Conservation (phyloP, 495 filamentous ascomycete species). For the Pseudotulostoma volvatum region DNA sequence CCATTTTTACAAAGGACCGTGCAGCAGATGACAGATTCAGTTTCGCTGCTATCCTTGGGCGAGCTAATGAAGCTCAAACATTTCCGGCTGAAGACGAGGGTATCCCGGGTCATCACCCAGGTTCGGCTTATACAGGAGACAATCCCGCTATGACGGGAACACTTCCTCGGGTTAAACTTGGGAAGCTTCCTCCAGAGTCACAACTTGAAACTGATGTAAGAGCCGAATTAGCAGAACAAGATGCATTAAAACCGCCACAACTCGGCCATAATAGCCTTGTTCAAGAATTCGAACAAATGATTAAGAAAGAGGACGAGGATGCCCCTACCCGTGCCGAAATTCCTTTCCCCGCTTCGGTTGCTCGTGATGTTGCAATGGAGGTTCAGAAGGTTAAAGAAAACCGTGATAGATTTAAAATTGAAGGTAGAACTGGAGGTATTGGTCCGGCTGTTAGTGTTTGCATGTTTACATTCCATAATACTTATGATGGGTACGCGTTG, state of each 20-base stretch:
- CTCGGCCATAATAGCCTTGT: slow-evolving; percentile 48
- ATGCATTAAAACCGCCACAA: slow-evolving; percentile 48
- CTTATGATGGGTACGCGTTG: slow-evolving; percentile 56
- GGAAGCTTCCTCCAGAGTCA: slow-evolving; percentile 61
- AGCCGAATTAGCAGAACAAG: slow-evolving; percentile 67
- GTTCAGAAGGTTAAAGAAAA: slow-evolving; percentile 90
- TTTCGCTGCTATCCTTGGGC: slow-evolving; percentile 65
- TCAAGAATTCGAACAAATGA: slow-evolving; percentile 66
- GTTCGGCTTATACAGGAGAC: slow-evolving; percentile 59
- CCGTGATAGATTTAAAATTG: slow-evolving; percentile 73
- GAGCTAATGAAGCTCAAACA: slow-evolving; percentile 42
- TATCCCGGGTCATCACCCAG: slow-evolving; percentile 79
- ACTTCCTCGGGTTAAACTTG: slow-evolving; percentile 51
- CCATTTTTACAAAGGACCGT: slow-evolving; percentile 56
- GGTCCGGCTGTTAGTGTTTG: slow-evolving; percentile 68
- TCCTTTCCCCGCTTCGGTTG: slow-evolving; percentile 69
- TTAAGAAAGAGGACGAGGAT: slow-evolving; percentile 86
- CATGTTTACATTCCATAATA: slow-evolving; percentile 98
- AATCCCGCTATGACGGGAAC: slow-evolving; percentile 37
- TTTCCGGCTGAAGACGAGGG: slow-evolving; percentile 75
- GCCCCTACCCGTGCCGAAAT: slow-evolving; percentile 58
- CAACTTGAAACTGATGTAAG: slow-evolving; percentile 66
- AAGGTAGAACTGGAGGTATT: slow-evolving; percentile 60
- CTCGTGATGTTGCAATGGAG: slow-evolving; percentile 81
- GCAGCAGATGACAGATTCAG: slow-evolving; percentile 61